A percentile compares a stretch with the other conserved stretches of the same genome.
Conservation (phyloP, 2,329 filamentous ascomycete genomes). For the Apiospora kogelbergensis region DNA sequence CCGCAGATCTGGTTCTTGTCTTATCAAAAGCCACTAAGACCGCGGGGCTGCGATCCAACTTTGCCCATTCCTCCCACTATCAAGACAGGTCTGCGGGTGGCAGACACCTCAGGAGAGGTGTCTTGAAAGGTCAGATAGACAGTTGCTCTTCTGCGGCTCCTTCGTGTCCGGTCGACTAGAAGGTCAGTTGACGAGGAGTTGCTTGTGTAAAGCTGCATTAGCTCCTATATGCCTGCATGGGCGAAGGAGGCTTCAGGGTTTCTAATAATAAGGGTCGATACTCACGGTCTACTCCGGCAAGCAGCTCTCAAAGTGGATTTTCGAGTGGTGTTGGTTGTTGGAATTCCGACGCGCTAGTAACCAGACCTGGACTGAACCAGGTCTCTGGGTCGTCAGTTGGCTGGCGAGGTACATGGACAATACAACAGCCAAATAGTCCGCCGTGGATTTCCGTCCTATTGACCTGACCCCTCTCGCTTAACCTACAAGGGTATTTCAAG, state of each 20-base stretch:
- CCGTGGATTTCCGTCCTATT: constrained; percentile 1
- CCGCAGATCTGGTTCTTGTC: constrained; percentile 6
- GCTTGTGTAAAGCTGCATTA: constrained; percentile 21
- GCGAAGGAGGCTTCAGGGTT: neutral
- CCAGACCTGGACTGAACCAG: neutral
- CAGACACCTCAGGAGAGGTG: neutral
- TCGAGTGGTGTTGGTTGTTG: neutral
- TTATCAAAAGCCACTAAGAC: constrained; percentile 1
- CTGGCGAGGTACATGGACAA: neutral
- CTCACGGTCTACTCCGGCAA: neutral
- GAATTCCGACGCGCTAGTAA: neutral
- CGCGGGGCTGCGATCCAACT: neutral
- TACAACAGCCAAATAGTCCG: neutral
- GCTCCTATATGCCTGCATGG: constrained; percentile 23
- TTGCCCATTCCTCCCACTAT: neutral
- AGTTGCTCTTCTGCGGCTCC: constrained; percentile 18
- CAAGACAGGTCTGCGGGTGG: neutral
- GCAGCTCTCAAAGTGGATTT: constrained; percentile 1
- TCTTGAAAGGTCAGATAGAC: neutral
- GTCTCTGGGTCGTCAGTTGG: constrained; percentile 1
- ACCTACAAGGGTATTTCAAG: neutral
- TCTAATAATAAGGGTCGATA: neutral
- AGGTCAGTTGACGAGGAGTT: constrained; percentile 23
- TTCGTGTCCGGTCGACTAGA: constrained; percentile 19
- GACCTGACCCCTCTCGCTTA: neutral